Conservation (phyloP, 139 green algal genomes). For the Asterochloris erici region DNA sequence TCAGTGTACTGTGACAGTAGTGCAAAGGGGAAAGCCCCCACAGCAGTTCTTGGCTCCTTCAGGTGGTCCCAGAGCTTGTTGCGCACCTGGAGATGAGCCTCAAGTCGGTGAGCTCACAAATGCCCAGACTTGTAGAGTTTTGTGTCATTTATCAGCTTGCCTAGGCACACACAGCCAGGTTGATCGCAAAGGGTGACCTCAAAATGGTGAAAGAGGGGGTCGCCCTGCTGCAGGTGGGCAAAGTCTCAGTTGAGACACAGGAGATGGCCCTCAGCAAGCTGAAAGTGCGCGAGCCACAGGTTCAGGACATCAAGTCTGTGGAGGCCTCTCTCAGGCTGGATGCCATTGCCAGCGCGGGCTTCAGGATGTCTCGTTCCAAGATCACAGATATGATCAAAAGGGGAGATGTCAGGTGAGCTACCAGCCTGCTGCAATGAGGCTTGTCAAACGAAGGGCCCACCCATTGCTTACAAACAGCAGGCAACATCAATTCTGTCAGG, state of each 20-base stretch:
- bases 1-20: too few species aligned
- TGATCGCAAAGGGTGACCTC: background rate
- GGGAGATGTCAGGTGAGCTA: constrained; percentile 23
- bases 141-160: background rate
- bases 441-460: too few species aligned
- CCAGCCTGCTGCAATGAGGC: too few species aligned
- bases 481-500: too few species aligned
- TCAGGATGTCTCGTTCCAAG: constrained; percentile 69
- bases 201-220: background rate
- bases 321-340: constrained; percentile 79
- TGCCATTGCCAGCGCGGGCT: constrained; percentile 69
- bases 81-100: constrained; percentile 64
- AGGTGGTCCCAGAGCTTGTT: constrained; percentile 55
- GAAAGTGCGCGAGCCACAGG: constrained; percentile 35
- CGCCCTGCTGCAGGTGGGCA: constrained; percentile 45
- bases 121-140: background rate
- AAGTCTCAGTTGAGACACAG: constrained; percentile 47
- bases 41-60: too few species aligned
- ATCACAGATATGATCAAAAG: constrained; percentile 73
- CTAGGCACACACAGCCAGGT: background rate
- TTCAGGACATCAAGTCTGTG: constrained; percentile 51
- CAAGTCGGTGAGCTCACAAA: constrained; percentile 38
- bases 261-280: constrained; percentile 46
- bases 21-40: too few species aligned
- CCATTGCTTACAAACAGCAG: too few species aligned